phyloP scores from a whole-genome alignment of 768 basidiomycete species.

The Suillus brevipes region DNA sequence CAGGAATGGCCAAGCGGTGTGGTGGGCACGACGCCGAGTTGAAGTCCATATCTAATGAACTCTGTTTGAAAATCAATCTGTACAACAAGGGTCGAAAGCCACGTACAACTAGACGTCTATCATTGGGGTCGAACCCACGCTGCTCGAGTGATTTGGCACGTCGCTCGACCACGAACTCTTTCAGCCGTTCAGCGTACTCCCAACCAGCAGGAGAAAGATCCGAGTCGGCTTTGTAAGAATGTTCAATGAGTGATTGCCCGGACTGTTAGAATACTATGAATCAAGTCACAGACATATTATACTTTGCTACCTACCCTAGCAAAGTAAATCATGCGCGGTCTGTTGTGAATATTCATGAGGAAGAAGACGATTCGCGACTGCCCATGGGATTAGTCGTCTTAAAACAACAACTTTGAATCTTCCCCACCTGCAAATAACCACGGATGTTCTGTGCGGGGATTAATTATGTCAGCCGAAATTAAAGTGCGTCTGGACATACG shows the following conservation, averaged over 20 bases:
- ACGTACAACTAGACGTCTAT: slow-evolving; percentile 67
- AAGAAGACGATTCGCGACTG: slow-evolving; percentile 97
- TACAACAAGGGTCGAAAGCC: neutral
- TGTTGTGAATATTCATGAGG: slow-evolving; percentile 98
- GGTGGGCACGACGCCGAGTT: slow-evolving; percentile 86
- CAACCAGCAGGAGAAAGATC: slow-evolving; percentile 93
- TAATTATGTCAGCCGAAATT: neutral
- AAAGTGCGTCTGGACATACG: slow-evolving; percentile 28
- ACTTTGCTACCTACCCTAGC: slow-evolving; percentile 65
- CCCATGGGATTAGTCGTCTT: slow-evolving; percentile 10
- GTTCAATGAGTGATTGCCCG: slow-evolving; percentile 97
- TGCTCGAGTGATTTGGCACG: slow-evolving; percentile 75
- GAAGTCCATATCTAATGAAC: slow-evolving; percentile 90
- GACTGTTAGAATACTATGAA: slow-evolving; percentile 51
- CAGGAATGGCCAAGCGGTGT: slow-evolving; percentile 95
- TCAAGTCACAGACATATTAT: neutral
- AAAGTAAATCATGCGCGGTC: slow-evolving; percentile 92
- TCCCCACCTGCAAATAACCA: slow-evolving; percentile 78
- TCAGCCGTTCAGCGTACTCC: slow-evolving; percentile 90
- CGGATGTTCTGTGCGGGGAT: slow-evolving; percentile 60
- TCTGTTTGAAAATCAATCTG: neutral
- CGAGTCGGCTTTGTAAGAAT: slow-evolving; percentile 98
- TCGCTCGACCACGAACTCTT: slow-evolving; percentile 86
- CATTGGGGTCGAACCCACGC: slow-evolving; percentile 60
- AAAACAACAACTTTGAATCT: neutral